A percentile compares a stretch with the other conserved stretches of the same genome.
phyloP scores from a whole-genome alignment of 83 land plant species.

The Picea abies region DNA sequence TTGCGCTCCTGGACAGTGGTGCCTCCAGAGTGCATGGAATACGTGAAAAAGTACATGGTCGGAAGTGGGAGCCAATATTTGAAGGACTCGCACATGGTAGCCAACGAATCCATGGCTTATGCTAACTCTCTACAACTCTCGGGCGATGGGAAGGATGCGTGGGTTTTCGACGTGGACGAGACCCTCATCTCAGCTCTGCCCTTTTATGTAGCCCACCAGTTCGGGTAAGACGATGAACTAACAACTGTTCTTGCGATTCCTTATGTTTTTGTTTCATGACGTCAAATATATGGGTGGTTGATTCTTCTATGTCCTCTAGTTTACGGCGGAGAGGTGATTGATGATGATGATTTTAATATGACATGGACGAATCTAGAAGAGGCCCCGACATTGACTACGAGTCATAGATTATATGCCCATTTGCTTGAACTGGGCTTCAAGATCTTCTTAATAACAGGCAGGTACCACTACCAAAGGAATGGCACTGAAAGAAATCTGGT shows the following conservation, averaged over 20 bases:
- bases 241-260: background rate
- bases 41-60: constrained; percentile 35
- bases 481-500: constrained; percentile 18
- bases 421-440: constrained; percentile 17
- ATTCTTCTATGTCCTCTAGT: background rate
- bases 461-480: background rate
- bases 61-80: constrained; percentile 8
- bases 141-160: constrained; percentile 52
- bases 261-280: background rate
- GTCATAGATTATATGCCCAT: constrained; percentile 14
- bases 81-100: constrained; percentile 21
- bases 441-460: constrained; percentile 12
- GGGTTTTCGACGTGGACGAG: constrained; percentile 21
- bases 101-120: constrained; percentile 35
- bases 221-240: constrained; percentile 16
- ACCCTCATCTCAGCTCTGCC: constrained; percentile 55
- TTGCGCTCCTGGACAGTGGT: constrained; percentile 31
- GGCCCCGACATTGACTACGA: constrained; percentile 30
- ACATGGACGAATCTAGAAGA: constrained; percentile 19
- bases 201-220: constrained; percentile 25
- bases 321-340: constrained; percentile 16
- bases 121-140: constrained; percentile 25
- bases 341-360: background rate
- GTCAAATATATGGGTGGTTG: too few species aligned
- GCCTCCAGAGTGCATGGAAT: constrained; percentile 34